These are phyloP conservation scores for Saccharomyces hybrid DNA, from an alignment of 1,139 yeast genomes.

Conservation along the genomic window DNA sequence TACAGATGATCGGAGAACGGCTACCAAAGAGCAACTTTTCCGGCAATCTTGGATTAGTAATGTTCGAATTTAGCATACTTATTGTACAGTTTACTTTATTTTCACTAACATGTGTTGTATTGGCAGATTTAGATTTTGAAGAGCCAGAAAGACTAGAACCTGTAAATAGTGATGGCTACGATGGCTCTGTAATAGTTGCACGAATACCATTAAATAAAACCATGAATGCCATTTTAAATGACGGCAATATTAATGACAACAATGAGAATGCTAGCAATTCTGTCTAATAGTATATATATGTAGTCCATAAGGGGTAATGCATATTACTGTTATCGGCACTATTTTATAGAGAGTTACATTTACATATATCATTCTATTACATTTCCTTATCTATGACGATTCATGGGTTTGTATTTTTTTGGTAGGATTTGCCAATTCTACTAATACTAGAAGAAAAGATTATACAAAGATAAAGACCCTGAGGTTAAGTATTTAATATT, in stretches of 20 bases:
- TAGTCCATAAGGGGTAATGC: constrained; percentile 7
- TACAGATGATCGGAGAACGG: constrained; percentile 40
- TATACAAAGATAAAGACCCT: neutral
- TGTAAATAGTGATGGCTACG: constrained; percentile 8
- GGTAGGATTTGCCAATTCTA: neutral
- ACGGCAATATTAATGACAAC: constrained; percentile 4
- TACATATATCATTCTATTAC: constrained; percentile 7
- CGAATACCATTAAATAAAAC: constrained; percentile 1
- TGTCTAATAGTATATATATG: neutral
- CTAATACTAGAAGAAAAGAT: neutral
- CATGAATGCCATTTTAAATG: neutral
- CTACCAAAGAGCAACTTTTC: constrained; percentile 29
- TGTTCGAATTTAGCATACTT: constrained; percentile 28
- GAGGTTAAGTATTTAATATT: constrained; percentile 7
- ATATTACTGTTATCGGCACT: constrained; percentile 22
- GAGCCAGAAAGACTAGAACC: constrained; percentile 4
- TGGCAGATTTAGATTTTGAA: constrained; percentile 23
- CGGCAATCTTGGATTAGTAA: constrained; percentile 28
- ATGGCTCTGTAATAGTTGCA: constrained; percentile 2
- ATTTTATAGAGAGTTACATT: constrained; percentile 11
- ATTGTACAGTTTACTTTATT: constrained; percentile 31
- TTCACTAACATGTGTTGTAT: constrained; percentile 31
- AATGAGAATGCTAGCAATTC: constrained; percentile 13
- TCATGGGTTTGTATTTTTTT: neutral
- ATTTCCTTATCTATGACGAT: neutral